Evolutionary conservation across 148 eudicot genomes (phyloP).

Genomic region (Dianthus caryophyllus): DNA sequence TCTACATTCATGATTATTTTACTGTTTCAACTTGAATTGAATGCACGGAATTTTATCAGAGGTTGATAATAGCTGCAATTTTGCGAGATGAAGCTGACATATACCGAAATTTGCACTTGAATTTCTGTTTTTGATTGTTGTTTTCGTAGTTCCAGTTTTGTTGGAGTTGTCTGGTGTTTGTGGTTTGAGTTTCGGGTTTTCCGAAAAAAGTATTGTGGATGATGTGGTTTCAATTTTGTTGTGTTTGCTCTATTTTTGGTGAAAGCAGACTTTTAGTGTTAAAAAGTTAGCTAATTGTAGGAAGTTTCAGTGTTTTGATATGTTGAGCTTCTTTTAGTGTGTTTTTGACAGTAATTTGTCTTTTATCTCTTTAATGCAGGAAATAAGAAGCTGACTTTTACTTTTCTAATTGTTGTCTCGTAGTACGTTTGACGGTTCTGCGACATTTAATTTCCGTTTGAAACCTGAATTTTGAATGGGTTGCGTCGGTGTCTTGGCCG

Average conservation of each 20-base stretch:
- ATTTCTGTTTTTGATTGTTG: background rate
- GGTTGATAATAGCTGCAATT: too few relatives aligned
- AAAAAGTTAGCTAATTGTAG: background rate
- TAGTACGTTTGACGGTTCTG: background rate
- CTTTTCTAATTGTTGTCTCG: background rate
- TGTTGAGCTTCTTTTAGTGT: too few relatives aligned
- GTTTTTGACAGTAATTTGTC: too few relatives aligned
- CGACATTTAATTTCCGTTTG: background rate
- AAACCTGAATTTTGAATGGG: too few relatives aligned
- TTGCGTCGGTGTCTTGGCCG: too few relatives aligned
- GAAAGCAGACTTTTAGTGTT: background rate
- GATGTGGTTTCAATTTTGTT: background rate
- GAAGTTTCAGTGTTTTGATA: background rate
- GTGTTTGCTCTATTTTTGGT: background rate
- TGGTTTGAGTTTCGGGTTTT: background rate
- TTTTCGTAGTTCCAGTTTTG: background rate
- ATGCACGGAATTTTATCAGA: too few relatives aligned
- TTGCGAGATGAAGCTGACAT: too few relatives aligned
- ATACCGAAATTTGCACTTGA: too few relatives aligned
- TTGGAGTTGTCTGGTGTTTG: background rate
- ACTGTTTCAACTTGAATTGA: too few relatives aligned
- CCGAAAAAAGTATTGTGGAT: background rate
- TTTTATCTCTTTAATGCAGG: too few relatives aligned
- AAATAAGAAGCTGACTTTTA: background rate
- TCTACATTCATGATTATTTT: too few relatives aligned